These are phyloP conservation scores for Erythrophleum ivorense DNA, from an alignment of 331 rosid species.

Conservation along the genomic window DNA sequence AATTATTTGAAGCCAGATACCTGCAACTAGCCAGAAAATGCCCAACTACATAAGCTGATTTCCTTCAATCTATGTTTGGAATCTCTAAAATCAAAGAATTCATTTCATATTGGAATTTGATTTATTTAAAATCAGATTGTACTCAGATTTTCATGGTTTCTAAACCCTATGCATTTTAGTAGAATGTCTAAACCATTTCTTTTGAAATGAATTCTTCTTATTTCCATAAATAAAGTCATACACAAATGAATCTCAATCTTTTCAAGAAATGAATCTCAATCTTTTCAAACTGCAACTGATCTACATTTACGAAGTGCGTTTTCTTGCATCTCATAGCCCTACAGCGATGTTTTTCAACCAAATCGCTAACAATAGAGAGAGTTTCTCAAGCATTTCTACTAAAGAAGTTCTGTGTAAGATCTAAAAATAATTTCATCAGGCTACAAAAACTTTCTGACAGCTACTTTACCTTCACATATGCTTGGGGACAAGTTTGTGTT, in stretches of 20 bases:
- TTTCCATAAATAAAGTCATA: not conserved
- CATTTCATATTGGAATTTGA: not conserved
- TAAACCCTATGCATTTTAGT: not conserved
- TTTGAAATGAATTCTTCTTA: not conserved
- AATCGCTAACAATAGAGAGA: not conserved
- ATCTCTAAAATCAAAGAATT: not conserved
- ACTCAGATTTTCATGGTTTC: not conserved
- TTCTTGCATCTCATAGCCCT: slow-evolving; percentile 19
- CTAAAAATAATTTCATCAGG: not conserved
- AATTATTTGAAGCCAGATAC: not conserved
- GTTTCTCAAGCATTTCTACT: slow-evolving; percentile 5
- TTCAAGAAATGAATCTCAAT: too few species aligned
- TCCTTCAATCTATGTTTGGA: not conserved
- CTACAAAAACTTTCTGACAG: not conserved
- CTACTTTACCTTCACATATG: not conserved
- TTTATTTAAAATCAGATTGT: not conserved
- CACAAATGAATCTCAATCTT: slow-evolving; percentile 4
- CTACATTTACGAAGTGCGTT: not conserved
- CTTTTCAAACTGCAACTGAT: slow-evolving; percentile 15
- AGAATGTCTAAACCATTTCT: not conserved
- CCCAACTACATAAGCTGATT: slow-evolving; percentile 6
- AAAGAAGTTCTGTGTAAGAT: not conserved
- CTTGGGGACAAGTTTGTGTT: not conserved
- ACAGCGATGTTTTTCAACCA: slow-evolving; percentile 2
- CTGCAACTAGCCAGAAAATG: not conserved